Percentiles rank a stretch among this genome's conserved stretches.
Conservation (phyloP, 495 filamentous ascomycete species). For the Penicillium odoratum region DNA sequence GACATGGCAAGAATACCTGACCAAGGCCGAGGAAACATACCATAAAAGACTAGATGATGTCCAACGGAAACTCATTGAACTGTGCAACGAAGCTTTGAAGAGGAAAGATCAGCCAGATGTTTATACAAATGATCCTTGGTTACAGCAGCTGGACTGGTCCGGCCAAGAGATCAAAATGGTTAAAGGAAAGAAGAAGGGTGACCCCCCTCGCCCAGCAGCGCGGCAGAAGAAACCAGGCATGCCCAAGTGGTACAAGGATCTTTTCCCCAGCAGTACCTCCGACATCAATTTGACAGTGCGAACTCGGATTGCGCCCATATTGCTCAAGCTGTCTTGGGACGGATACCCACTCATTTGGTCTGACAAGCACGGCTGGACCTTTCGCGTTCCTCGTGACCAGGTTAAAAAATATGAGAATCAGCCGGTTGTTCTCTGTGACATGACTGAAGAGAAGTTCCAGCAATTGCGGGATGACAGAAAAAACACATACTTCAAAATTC, state of each 20-base stretch:
- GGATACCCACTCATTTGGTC: constrained; percentile 89
- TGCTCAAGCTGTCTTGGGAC: constrained; percentile 87
- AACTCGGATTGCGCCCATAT: constrained; percentile 80
- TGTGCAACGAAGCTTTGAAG: constrained; percentile 74
- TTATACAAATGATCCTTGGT: constrained; percentile 81
- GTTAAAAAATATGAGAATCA: constrained; percentile 64
- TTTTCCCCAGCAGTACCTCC: constrained; percentile 65
- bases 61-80: constrained; percentile 63
- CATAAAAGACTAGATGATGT: constrained; percentile 73
- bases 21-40: constrained; percentile 82
- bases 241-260: constrained; percentile 94
- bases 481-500: constrained; percentile 84
- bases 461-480: constrained; percentile 63
- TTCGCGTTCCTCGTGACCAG: constrained; percentile 68
- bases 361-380: constrained; percentile 89
- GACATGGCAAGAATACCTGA: constrained; percentile 82
- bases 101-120: constrained; percentile 65
- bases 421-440: constrained; percentile 70
- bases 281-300: constrained; percentile 80
- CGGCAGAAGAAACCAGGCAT: constrained; percentile 91
- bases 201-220: constrained; percentile 72
- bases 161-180: constrained; percentile 88
- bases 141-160: constrained; percentile 92
- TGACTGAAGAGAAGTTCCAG: constrained; percentile 68
- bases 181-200: constrained; percentile 83